phyloP scores from a whole-genome alignment of 305 asterid genomes.

The Solanum hybrid region DNA sequence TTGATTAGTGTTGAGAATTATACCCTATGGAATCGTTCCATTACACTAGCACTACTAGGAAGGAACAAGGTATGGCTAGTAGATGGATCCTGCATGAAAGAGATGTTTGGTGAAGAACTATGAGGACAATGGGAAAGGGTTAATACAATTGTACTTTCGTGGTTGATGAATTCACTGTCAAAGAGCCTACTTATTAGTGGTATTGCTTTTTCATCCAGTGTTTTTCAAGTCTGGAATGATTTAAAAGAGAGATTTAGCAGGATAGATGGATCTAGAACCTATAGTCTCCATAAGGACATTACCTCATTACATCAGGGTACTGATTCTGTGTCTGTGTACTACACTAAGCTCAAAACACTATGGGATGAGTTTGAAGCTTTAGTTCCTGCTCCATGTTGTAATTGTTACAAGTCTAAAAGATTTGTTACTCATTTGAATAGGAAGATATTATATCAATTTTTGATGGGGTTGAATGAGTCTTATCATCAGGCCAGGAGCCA shows the following conservation, averaged over 20 bases:
- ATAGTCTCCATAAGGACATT: neutral
- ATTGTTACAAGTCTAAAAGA: neutral
- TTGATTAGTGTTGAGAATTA: neutral
- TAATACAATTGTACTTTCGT: neutral
- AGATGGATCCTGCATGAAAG: neutral
- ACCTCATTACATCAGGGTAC: neutral
- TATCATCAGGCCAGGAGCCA: neutral
- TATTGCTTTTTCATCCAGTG: neutral
- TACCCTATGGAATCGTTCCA: neutral
- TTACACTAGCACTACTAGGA: neutral
- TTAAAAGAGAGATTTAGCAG: neutral
- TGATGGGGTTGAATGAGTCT: neutral
- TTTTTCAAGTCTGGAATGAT: neutral
- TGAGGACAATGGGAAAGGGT: neutral
- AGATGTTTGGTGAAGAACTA: neutral
- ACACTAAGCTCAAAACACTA: neutral
- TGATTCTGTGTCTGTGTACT: neutral
- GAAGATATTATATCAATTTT: neutral
- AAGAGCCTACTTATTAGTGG: neutral
- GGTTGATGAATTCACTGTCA: neutral
- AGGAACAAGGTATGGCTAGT: neutral
- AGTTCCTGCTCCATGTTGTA: neutral
- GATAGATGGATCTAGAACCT: neutral
- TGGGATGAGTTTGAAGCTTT: neutral
- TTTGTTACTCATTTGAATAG: neutral